Base-by-base conservation (phyloP, 2,329 filamentous ascomycete species). In the Paracoccidioides brasiliensis region DNA sequence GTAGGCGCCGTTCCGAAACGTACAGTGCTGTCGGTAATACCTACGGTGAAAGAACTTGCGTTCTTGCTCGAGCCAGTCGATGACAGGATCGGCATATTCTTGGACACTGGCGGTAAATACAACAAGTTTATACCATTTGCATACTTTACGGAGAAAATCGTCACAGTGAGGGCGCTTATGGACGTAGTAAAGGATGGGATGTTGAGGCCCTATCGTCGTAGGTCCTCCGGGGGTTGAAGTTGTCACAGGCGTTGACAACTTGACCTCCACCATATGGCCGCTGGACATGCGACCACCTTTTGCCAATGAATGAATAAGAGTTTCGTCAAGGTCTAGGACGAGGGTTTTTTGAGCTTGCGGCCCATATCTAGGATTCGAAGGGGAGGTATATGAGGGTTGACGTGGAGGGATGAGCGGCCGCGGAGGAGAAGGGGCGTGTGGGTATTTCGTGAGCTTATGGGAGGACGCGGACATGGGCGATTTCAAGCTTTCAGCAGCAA, bases 191-290 rank as follows among this genome's bases (percentile, higher is more conserved):
- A 98, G 74, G 62, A 98, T 97, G 0, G 93, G 93, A 67, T 98
- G 90, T 66, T 95, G 91, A 43, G 90, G 88, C 6, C 87, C 88
- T 32, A 88, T 74, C 10, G 57, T 79, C 22, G 82, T 76, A 62
- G 83, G 80, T 32, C 85, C 83, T 37, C 81, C 83, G 7, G 68
- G 69, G 1, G 68, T 63, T 5, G 68, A 63, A 55, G 71, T 61
- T 32, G 72, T 63, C 60, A 72, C 69, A 33, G 72, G 71, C 44
- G 71, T 66, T 35, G 72, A 64, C 58, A 95, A 79, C 64, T 90
- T 90, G 60, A 98, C 93, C 74, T 98, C 93, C 53, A 98, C 90
- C 93, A 98, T 98, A 72, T 98, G 93, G 15, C 93, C 93, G 22
- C 88, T 91, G 64, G 88, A 91, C 85, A 95, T 95, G 57, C 91